Evolutionary conservation across 805 yeast species (phyloP).

Genomic region (Torulaspora maleeae): DNA sequence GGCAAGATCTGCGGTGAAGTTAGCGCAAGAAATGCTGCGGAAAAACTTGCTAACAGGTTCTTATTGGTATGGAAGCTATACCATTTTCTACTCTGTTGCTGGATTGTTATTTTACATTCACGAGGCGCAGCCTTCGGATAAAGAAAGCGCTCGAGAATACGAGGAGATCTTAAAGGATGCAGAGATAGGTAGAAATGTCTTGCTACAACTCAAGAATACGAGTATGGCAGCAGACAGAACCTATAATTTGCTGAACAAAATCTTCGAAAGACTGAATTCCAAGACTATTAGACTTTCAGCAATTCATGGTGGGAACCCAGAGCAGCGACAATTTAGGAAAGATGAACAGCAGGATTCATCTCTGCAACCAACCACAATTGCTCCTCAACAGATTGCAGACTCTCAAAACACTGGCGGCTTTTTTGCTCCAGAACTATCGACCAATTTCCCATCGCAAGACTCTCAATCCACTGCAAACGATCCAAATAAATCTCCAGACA

Average conservation of each 20-base stretch:
- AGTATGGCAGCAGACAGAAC: slow-evolving; percentile 78
- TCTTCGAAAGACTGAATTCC: slow-evolving; percentile 73
- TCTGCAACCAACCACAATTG: slow-evolving; percentile 3
- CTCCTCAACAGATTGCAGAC: slow-evolving; percentile 9
- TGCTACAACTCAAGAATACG: slow-evolving; percentile 65
- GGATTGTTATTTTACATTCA: slow-evolving; percentile 80
- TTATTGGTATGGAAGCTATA: slow-evolving; percentile 91
- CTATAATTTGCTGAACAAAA: slow-evolving; percentile 69
- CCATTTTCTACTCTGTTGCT: slow-evolving; percentile 88
- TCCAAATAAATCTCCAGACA: neutral
- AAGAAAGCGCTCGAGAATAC: slow-evolving; percentile 47
- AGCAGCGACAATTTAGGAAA: slow-evolving; percentile 11
- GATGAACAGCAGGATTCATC: slow-evolving; percentile 15
- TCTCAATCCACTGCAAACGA: slow-evolving; percentile 1
- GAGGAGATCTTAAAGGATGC: slow-evolving; percentile 65
- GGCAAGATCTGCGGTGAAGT: slow-evolving; percentile 71
- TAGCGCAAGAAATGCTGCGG: slow-evolving; percentile 75
- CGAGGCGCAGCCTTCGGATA: slow-evolving; percentile 42
- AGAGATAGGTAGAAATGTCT: slow-evolving; percentile 70
- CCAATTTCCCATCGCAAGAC: slow-evolving; percentile 4
- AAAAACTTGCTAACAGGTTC: slow-evolving; percentile 74
- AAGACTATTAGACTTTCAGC: slow-evolving; percentile 52
- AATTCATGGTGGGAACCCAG: slow-evolving; percentile 16
- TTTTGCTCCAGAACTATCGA: slow-evolving; percentile 26
- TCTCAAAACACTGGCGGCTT: slow-evolving; percentile 17